Evolutionary conservation across 345 rosid genomes (phyloP).

Genomic region (Eucalyptus dawsonii): DNA sequence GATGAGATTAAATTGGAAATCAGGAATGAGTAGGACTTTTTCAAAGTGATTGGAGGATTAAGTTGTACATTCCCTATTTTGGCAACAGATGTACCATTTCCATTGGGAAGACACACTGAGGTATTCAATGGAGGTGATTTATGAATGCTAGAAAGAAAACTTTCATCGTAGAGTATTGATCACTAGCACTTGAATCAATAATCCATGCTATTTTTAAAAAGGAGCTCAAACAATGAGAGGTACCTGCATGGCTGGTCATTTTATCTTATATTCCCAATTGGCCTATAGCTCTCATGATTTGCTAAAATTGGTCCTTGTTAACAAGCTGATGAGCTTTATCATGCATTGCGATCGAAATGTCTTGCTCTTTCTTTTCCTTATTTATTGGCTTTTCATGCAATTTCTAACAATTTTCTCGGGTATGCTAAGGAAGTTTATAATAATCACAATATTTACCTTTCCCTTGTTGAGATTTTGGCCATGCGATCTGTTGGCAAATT

Average conservation of each 20-base stretch:
- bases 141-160: background rate
- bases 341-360: too few species aligned
- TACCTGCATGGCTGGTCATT: background rate
- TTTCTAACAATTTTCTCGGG: background rate
- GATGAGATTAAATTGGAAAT: background rate
- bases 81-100: fast-evolving
- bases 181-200: too few species aligned
- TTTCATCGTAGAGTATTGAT: background rate
- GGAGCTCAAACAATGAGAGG: background rate
- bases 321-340: background rate
- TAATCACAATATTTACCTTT: too few species aligned
- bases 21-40: background rate
- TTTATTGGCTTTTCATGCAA: background rate
- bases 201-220: background rate
- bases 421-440: background rate
- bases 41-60: too few species aligned
- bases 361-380: too few species aligned
- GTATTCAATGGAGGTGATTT: background rate
- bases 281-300: background rate
- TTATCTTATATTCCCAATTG: background rate
- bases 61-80: background rate
- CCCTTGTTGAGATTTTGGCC: too few species aligned
- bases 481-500: background rate
- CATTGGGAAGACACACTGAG: background rate
- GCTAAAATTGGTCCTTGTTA: too few species aligned